Base-by-base conservation (phyloP, 345 rosid genomes). In the Salix caprea region DNA sequence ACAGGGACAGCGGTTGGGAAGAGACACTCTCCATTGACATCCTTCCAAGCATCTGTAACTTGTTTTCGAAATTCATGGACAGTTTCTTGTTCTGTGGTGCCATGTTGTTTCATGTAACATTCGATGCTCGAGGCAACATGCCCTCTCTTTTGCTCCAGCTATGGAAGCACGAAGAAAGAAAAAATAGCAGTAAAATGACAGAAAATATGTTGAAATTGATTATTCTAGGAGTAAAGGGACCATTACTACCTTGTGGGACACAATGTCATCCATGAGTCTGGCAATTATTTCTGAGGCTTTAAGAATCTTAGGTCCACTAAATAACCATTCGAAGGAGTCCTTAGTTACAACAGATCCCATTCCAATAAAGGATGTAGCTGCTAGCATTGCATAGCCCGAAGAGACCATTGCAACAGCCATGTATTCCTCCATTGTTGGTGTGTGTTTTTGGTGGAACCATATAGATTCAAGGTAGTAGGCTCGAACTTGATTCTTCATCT, bases 101-200 rank as follows among this genome's bases (percentile, higher is more conserved):
- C 71, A 37, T 87, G 28, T 28, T 87, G 81, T 24, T 74, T 82
- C 83, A 77, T 71, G 83, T 77, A 83, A 48, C 86, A 86, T 13
- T 88, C 87, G 0, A 88, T 58, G 3, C 67, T n/a, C 0, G 87
- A 81, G 1, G 84, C 73, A 5, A 67, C 66, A 23, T 84, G 86
- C 3, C 69, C 80, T 72, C 82, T 54, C 34, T 70, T 32, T 75
- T 70, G 75, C 75, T 77, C 80, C n/a, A 21, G 9, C 80, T 77
- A 30, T 4, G 28, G 8, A 24, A 4, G 9, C n/a, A 9, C 12
- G 13, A 8, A 24, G 5, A 3, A 13, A 16, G 21, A 12, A 4
- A 14, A 4, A 21, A n/a, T 40, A 11, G 19, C 50, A 46, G 1
- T 24, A 19, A 2, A 28, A 26, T 9, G 34, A 9, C 3, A 46